phyloP scores from a whole-genome alignment of 164 flowering plant genomes.

The Vitis rotundifolia region DNA sequence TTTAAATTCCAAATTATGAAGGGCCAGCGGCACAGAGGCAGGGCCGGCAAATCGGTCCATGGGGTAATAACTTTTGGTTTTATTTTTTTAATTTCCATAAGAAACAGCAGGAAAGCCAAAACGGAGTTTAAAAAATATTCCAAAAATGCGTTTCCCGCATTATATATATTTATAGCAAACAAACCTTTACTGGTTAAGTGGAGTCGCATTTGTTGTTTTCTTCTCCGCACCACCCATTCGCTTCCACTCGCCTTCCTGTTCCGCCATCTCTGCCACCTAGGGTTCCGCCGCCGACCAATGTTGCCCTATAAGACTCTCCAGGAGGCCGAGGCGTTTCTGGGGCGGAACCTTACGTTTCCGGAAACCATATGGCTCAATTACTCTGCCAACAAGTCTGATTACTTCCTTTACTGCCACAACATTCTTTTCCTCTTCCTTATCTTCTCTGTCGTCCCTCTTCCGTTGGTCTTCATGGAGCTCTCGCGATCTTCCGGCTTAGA shows the following conservation, averaged over 20 bases:
- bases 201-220: not conserved
- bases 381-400: conserved; percentile 66
- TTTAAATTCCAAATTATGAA: too few species aligned
- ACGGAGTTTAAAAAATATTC: too few species aligned
- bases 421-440: conserved; percentile 64
- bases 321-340: conserved; percentile 61
- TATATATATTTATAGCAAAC: too few species aligned
- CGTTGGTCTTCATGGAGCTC: conserved; percentile 49
- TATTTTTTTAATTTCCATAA: too few species aligned
- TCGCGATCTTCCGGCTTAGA: conserved; percentile 30
- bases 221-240: not conserved
- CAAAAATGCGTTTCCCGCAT: too few species aligned
- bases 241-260: not conserved
- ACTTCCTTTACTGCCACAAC: conserved; percentile 71
- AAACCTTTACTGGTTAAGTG: too few species aligned
- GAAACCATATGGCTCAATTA: conserved; percentile 84
- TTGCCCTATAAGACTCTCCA: conserved; percentile 55
- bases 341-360: conserved; percentile 56
- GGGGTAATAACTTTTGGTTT: too few species aligned
- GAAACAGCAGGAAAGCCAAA: too few species aligned
- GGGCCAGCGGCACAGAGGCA: too few species aligned
- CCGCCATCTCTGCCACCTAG: not conserved
- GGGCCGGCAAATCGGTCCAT: too few species aligned
- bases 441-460: conserved; percentile 70
- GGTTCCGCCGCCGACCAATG: conserved; percentile 39